These are phyloP conservation scores for Tulasnella sp. DNA, from an alignment of 768 basidiomycete genomes.

Conservation along the genomic window DNA sequence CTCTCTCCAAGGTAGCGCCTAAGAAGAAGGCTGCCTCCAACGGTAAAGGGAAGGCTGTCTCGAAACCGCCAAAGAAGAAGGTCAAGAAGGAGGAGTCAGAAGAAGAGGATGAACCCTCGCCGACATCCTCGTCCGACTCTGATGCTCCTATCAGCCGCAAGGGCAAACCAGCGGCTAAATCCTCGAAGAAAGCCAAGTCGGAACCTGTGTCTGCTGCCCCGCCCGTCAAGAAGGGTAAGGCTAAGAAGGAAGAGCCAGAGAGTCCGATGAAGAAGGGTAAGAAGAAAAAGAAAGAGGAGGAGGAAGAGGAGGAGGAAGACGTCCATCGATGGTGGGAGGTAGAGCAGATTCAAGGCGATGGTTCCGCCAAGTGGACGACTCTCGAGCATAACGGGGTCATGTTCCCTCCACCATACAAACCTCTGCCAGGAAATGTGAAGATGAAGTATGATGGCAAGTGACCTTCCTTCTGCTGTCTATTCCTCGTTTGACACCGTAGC, in stretches of 20 bases:
- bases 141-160: conserved; percentile 18
- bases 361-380: conserved; percentile 86
- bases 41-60: conserved; percentile 17
- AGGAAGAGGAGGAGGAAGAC: conserved; percentile 67
- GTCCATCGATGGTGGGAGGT: conserved; percentile 86
- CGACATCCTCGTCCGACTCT: conserved; percentile 17
- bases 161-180: conserved; percentile 26
- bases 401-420: conserved; percentile 92
- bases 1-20: conserved; percentile 25
- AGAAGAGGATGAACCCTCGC: conserved; percentile 34
- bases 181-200: conserved; percentile 35
- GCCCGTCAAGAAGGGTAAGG: conserved; percentile 27
- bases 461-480: background rate
- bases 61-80: conserved; percentile 61
- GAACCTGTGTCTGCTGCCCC: conserved; percentile 16
- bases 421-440: conserved; percentile 75
- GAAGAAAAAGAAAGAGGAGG: conserved; percentile 57
- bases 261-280: conserved; percentile 42
- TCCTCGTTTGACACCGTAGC: background rate
- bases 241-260: conserved; percentile 49
- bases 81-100: conserved; percentile 40
- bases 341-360: conserved; percentile 66
- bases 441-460: conserved; percentile 90
- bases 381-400: conserved; percentile 91
- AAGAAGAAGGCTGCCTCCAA: conserved; percentile 27